Evolutionary conservation across 2,329 filamentous ascomycete genomes (phyloP).

Genomic region (Claviceps quebecensis): DNA sequence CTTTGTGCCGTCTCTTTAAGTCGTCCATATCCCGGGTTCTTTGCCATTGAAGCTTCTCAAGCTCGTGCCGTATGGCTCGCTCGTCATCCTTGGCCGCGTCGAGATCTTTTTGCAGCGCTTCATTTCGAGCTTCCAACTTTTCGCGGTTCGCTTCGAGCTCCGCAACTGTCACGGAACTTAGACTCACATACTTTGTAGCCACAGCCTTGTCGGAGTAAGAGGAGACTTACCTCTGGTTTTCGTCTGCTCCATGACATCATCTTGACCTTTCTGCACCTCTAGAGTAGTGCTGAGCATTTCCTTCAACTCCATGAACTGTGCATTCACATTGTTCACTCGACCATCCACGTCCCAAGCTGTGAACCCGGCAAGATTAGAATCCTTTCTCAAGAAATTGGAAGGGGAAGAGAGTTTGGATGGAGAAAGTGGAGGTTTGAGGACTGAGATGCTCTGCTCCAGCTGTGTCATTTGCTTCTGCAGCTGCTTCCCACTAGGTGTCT

Average conservation of each 20-base stretch:
- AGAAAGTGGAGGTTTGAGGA: constrained; percentile 21
- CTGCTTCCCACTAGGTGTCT: constrained; percentile 19
- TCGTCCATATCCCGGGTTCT: constrained; percentile 37
- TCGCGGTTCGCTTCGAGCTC: constrained; percentile 35
- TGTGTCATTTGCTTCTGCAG: constrained; percentile 18
- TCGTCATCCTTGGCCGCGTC: constrained; percentile 23
- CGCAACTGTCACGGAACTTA: constrained; percentile 23
- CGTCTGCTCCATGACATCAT: constrained; percentile 60
- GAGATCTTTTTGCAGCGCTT: constrained; percentile 50
- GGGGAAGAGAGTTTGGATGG: constrained; percentile 29
- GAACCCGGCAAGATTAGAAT: constrained; percentile 54
- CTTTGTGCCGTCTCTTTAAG: constrained; percentile 26
- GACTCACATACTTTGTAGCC: neutral
- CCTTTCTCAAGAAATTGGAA: constrained; percentile 50
- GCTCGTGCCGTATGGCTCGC: constrained; percentile 20
- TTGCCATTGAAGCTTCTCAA: constrained; percentile 24
- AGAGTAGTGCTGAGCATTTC: constrained; percentile 57
- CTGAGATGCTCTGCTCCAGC: constrained; percentile 19
- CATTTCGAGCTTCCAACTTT: constrained; percentile 31
- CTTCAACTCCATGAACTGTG: constrained; percentile 56
- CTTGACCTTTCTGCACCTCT: constrained; percentile 52
- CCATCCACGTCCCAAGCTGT: constrained; percentile 69
- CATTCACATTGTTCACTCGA: constrained; percentile 63
- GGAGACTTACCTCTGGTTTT: constrained; percentile 54
- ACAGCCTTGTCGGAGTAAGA: neutral